Evolutionary conservation across 164 flowering plant genomes (phyloP), one percentile per base, ranked within the genome.

Genomic region (Stephania yunnanensis): DNA sequence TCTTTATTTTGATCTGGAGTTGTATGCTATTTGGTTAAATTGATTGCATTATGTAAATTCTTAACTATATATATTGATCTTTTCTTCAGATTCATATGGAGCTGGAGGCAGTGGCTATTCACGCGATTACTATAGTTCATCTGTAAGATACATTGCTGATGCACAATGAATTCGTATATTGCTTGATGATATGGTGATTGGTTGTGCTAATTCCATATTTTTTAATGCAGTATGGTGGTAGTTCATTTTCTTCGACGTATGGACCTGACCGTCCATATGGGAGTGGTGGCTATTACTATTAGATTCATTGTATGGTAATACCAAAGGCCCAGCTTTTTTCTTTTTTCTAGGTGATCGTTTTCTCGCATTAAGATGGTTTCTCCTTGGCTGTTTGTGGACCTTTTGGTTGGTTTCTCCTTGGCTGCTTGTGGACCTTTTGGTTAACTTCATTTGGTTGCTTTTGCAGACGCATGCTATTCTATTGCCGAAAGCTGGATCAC

Each of bases 241-340:
- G 87, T 79, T 61, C 82, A 61, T 82, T 82, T 80, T 77, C 90
- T 52, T 79, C 89, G 30, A 78, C 76, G 69, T 82, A 85, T 81
- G 85, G 87, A 30, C 79, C 75, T 77, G 85, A 84, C 68, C 87
- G 72, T 67, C 53, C 89, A 55, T 79, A 80, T 78, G 85, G 90
- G 74, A 79, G 90, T 71, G 88, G 90, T 71, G 88, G 93, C 65
- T 86, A 88, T 72, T 86, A 88, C 77, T 86, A 85, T 46, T 85
- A 79, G 85, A 67, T 15, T 70, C 71, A 71, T 10, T 29, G 46
- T 69, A 31, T 46, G 87, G 87, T 84, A 81, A 84, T 50, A n/a
- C 42, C 58, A 66, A 71, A 31, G 74, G 5, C 66, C 68, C 75
- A 44, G n/a, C 55, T 31, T 30, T 17, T 17, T 6, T 71, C 25